These are phyloP conservation scores for Neurospora crassa DNA, from an alignment of 2,329 filamentous ascomycete genomes.

Conservation along the genomic window DNA sequence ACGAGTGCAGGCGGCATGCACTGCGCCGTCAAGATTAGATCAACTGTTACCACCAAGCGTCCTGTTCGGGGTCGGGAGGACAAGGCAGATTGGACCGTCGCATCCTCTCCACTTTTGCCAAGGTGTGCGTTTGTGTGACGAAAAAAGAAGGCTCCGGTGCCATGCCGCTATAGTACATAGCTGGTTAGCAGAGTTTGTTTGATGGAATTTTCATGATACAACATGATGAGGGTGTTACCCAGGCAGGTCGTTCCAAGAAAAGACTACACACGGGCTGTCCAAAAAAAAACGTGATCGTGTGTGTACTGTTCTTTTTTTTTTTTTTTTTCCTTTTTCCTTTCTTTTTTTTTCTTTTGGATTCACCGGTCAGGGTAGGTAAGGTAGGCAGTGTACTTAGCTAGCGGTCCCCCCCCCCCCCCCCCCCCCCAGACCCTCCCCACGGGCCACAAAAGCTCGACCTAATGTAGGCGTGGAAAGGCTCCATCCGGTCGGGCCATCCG, in stretches of 20 bases:
- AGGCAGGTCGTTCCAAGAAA: too few species aligned
- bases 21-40: neutral
- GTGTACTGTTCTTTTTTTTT: too few species aligned
- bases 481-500: neutral
- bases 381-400: neutral
- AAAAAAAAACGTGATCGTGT: too few species aligned
- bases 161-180: neutral
- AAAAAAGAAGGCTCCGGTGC: neutral
- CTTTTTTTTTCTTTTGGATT: too few species aligned
- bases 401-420: neutral
- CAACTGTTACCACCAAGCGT: neutral
- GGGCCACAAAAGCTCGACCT: neutral
- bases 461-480: neutral
- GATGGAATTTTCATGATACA: neutral
- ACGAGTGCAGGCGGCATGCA: neutral
- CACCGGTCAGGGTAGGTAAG: neutral
- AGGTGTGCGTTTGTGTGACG: neutral
- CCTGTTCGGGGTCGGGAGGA: neutral
- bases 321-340: too few species aligned
- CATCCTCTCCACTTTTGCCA: neutral
- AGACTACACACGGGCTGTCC: too few species aligned
- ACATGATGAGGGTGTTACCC: neutral
- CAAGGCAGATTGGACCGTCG: neutral
- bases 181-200: neutral
- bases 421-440: neutral